Evolutionary conservation across 2,329 filamentous ascomycete species (phyloP).

Genomic region (Thielaviopsis populi): DNA sequence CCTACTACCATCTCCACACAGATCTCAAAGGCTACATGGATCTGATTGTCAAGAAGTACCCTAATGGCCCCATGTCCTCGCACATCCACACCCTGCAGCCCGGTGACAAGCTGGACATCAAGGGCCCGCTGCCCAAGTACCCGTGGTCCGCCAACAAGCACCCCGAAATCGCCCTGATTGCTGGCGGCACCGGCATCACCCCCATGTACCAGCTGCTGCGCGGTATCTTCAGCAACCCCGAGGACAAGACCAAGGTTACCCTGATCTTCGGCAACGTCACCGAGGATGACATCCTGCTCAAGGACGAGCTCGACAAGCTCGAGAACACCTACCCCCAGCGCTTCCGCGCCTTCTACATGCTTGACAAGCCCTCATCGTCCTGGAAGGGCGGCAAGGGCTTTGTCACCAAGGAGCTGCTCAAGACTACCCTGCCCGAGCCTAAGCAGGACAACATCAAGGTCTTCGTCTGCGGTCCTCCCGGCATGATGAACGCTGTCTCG

Average conservation of each 20-base stretch:
- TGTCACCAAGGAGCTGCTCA: slow-evolving; percentile 82
- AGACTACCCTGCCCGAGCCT: slow-evolving; percentile 87
- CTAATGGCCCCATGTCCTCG: slow-evolving; percentile 76
- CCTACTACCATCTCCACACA: slow-evolving; percentile 23
- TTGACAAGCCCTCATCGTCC: slow-evolving; percentile 67
- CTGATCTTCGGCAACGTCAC: slow-evolving; percentile 82
- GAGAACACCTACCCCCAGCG: slow-evolving; percentile 93
- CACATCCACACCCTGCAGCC: slow-evolving; percentile 73
- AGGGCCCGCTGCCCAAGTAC: slow-evolving; percentile 93
- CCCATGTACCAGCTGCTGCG: slow-evolving; percentile 94
- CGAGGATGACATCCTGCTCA: slow-evolving; percentile 84
- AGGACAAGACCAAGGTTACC: slow-evolving; percentile 95
- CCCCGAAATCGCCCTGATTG: slow-evolving; percentile 69
- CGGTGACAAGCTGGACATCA: slow-evolving; percentile 74
- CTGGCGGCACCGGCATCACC: slow-evolving; percentile 93
- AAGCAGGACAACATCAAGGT: slow-evolving; percentile 88
- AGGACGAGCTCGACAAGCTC: slow-evolving; percentile 66
- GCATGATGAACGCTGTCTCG: slow-evolving; percentile 83
- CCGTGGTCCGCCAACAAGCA: slow-evolving; percentile 84
- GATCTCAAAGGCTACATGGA: slow-evolving; percentile 69
- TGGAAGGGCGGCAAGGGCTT: slow-evolving; percentile 67
- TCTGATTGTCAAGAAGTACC: slow-evolving; percentile 84
- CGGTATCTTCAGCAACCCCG: slow-evolving; percentile 87
- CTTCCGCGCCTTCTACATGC: slow-evolving; percentile 87
- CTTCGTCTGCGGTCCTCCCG: slow-evolving; percentile 88